Percentiles rank a stretch among this genome's conserved stretches.
phyloP scores from a whole-genome alignment of 2,329 filamentous ascomycete genomes.

The Hymenoscyphus linearis region DNA sequence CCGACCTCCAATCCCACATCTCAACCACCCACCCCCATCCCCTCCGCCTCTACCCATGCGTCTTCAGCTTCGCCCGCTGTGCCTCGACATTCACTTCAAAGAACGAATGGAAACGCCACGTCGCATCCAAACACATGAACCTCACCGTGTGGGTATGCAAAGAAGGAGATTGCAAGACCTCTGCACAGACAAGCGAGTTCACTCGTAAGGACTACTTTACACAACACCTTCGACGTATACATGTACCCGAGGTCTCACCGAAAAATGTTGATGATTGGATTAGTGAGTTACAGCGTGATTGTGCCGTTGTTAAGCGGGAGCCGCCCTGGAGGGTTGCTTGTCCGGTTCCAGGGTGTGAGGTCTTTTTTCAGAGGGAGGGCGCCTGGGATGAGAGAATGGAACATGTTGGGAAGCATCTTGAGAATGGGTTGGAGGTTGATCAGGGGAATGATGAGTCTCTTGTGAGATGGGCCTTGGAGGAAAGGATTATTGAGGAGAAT shows the following conservation, averaged over 20 bases:
- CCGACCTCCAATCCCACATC: constrained; percentile 44
- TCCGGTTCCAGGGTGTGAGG: constrained; percentile 54
- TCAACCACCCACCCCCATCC: constrained; percentile 42
- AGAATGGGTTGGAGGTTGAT: constrained; percentile 36
- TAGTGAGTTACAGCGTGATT: constrained; percentile 50
- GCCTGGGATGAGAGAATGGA: constrained; percentile 84
- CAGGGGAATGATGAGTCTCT: constrained; percentile 19
- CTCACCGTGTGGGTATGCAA: constrained; percentile 69
- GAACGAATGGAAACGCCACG: constrained; percentile 95
- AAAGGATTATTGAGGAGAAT: constrained; percentile 19
- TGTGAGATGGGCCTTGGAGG: constrained; percentile 19
- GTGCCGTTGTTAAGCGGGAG: constrained; percentile 54
- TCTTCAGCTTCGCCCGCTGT: constrained; percentile 76
- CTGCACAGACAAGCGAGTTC: constrained; percentile 44
- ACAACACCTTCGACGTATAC: constrained; percentile 84
- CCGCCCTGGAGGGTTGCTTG: constrained; percentile 58
- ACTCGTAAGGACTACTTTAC: constrained; percentile 91
- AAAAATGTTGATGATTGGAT: constrained; percentile 42
- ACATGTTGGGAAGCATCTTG: constrained; percentile 77
- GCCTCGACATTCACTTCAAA: constrained; percentile 67
- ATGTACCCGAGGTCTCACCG: constrained; percentile 44
- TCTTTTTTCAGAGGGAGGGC: constrained; percentile 52
- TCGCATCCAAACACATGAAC: constrained; percentile 72
- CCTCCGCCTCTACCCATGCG: constrained; percentile 65
- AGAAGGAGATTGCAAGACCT: constrained; percentile 28